phyloP scores from a whole-genome alignment of 1,284 basidiomycete genomes.

The Irpex sp. region DNA sequence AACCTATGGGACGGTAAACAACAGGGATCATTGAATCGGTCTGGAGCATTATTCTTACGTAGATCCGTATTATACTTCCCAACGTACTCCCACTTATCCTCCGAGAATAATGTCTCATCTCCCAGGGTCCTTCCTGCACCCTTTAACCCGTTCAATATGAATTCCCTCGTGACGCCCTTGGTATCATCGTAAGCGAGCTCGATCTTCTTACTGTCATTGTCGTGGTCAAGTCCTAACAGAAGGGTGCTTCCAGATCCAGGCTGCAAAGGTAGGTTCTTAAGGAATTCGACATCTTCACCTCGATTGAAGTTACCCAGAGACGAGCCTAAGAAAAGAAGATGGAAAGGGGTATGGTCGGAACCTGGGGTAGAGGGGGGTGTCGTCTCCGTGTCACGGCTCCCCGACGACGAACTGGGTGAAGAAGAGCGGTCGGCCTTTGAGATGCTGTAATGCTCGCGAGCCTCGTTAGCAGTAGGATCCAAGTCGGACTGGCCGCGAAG shows the following conservation, averaged over 20 bases:
- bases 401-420: slow-evolving; percentile 29
- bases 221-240: slow-evolving; percentile 83
- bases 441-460: slow-evolving; percentile 17
- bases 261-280: slow-evolving; percentile 77
- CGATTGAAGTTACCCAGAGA: slow-evolving; percentile 93
- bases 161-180: slow-evolving; percentile 73
- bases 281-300: slow-evolving; percentile 69
- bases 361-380: slow-evolving; percentile 40
- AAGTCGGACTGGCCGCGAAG: slow-evolving; percentile 31
- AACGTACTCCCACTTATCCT: slow-evolving; percentile 81
- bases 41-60: slow-evolving; percentile 42
- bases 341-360: slow-evolving; percentile 47
- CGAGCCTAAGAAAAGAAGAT: slow-evolving; percentile 92
- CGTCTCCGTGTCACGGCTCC: slow-evolving; percentile 23
- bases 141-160: slow-evolving; percentile 90
- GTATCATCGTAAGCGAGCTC: slow-evolving; percentile 85
- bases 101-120: slow-evolving; percentile 56
- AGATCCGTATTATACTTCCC: slow-evolving; percentile 70
- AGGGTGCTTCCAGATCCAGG: slow-evolving; percentile 70
- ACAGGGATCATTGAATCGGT: neutral
- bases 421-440: slow-evolving; percentile 20
- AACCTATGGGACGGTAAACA: slow-evolving; percentile 41
- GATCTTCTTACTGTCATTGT: slow-evolving; percentile 65
- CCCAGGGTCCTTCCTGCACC: slow-evolving; percentile 61
- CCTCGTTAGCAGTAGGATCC: slow-evolving; percentile 13